Evolutionary conservation across 139 green algal species (phyloP), one percentile per base, ranked within the genome.

Genomic region (Monoraphidium neglectum): DNA sequence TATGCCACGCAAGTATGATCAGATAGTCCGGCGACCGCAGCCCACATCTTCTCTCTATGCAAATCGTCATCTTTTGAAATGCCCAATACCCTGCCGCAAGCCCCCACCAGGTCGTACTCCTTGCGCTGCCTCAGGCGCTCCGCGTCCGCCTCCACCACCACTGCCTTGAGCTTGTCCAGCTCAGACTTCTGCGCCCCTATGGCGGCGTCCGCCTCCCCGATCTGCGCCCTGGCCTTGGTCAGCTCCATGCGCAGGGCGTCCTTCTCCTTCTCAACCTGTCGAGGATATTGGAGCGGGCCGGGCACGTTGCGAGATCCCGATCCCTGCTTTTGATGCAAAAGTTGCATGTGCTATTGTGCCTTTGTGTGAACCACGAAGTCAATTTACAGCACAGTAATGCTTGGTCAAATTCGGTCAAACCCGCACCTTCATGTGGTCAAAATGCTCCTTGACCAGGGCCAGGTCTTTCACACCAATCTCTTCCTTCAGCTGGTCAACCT

Each of bases 401-500:
- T n/a, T n/a, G n/a, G n/a, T n/a, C n/a, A n/a, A n/a, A n/a, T n/a
- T n/a, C 43, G 43, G 43, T 51, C 43, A 51, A 51, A 2, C 43
- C 2, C 82, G 1, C 65, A 87, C 90, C 87, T 96, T 97, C 78
- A 93, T 90, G 84, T 97, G 89, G 77, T 97, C 92, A 83, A 97
- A 96, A 83, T 97, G 92, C 77, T 97, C 93, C 77, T 94, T 94
- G 37, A 95, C 86, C 49, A 97, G 83, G 13, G 87, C 84, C 68
- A 91, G 77, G 74, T 97, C 93, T 86, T 96, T 95, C 26, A 82
- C 83, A 15, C 70, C 87, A 66, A 97, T 95, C 84, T 97, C 92
- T 73, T 94, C 90, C 87, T 97, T 96, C 38, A 97, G 85, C 90
- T 95, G 90, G 72, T 97, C 92, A 12, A 94, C 93, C 83, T 96